A percentile compares a stretch with the other conserved stretches of the same genome.
Conservation (phyloP, 345 rosid genomes). For the Physaria fendleri region DNA sequence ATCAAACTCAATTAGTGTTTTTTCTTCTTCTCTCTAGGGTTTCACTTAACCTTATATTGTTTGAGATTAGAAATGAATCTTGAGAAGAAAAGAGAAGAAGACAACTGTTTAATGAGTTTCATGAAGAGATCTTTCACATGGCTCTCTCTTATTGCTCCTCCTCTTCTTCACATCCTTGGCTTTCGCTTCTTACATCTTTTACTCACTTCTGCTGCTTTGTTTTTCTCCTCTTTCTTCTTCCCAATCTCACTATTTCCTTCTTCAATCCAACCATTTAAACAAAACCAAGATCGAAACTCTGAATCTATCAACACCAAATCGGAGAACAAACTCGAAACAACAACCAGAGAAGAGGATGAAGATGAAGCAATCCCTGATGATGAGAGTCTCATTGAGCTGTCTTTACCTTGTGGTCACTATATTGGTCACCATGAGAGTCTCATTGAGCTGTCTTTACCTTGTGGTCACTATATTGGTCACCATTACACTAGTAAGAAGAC, state of each 20-base stretch:
- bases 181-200: slow-evolving; percentile 31
- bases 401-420: slow-evolving; percentile 60
- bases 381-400: slow-evolving; percentile 66
- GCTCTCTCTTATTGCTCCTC: slow-evolving; percentile 26
- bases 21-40: not conserved
- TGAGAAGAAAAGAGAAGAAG: slow-evolving; percentile 15
- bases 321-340: not conserved
- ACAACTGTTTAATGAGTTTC: slow-evolving; percentile 27
- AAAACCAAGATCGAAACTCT: slow-evolving; percentile 10
- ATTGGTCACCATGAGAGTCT: no score
- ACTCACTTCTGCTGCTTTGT: slow-evolving; percentile 33
- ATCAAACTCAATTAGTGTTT: not conserved
- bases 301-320: not conserved
- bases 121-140: slow-evolving; percentile 34
- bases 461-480: slow-evolving; percentile 43
- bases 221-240: slow-evolving; percentile 34
- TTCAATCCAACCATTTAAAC: slow-evolving; percentile 8
- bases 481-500: slow-evolving; percentile 13
- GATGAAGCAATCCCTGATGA: slow-evolving; percentile 56
- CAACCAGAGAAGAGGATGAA: not conserved
- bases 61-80: slow-evolving; percentile 12
- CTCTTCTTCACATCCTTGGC: slow-evolving; percentile 27
- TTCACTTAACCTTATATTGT: not conserved
- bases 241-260: slow-evolving; percentile 5
- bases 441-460: slow-evolving; percentile 66